Percentiles rank a stretch among this genome's conserved stretches.
These are phyloP conservation scores for Phytomonas sp. DNA, from an alignment of 208 protist species.

Conservation along the genomic window DNA sequence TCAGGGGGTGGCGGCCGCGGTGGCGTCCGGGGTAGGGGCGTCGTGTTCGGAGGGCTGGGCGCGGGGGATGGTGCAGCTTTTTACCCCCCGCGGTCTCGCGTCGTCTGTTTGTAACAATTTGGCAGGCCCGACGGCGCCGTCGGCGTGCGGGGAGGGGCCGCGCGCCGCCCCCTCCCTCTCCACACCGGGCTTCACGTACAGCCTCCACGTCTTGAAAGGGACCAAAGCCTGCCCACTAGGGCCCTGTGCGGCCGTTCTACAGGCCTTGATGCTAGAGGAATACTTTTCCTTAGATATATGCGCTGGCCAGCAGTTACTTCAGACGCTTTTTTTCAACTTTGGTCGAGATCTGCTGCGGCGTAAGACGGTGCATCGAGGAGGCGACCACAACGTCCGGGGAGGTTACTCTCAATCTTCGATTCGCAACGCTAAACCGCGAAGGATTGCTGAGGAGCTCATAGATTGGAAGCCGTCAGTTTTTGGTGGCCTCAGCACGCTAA, in stretches of 20 bases:
- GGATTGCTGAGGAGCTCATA: neutral
- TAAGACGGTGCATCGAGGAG: neutral
- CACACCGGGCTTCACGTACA: slow-evolving; percentile 44
- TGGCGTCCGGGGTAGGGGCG: slow-evolving; percentile 19
- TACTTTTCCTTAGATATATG: slow-evolving; percentile 8
- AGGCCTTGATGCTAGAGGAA: slow-evolving; percentile 16
- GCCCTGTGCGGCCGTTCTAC: slow-evolving; percentile 19
- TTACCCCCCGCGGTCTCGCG: slow-evolving; percentile 59
- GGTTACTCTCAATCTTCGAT: neutral
- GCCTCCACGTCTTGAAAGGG: slow-evolving; percentile 67
- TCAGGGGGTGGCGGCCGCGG: slow-evolving; percentile 10
- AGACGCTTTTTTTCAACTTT: neutral
- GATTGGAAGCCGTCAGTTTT: neutral
- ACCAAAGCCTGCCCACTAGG: slow-evolving; percentile 39
- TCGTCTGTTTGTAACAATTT: slow-evolving; percentile 35
- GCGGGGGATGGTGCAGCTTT: slow-evolving; percentile 31
- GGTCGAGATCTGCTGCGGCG: neutral
- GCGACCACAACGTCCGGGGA: neutral
- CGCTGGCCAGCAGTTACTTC: neutral
- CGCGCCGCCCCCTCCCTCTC: slow-evolving; percentile 4
- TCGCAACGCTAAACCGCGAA: neutral
- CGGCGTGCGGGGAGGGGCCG: slow-evolving; percentile 3
- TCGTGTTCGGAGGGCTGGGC: slow-evolving; percentile 39
- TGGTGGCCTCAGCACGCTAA: neutral
- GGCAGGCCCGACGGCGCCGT: slow-evolving; percentile 13